A percentile compares a stretch with the other conserved stretches of the same genome.
Conservation (phyloP, 495 filamentous ascomycete genomes). For the Talaromyces wortmannii region DNA sequence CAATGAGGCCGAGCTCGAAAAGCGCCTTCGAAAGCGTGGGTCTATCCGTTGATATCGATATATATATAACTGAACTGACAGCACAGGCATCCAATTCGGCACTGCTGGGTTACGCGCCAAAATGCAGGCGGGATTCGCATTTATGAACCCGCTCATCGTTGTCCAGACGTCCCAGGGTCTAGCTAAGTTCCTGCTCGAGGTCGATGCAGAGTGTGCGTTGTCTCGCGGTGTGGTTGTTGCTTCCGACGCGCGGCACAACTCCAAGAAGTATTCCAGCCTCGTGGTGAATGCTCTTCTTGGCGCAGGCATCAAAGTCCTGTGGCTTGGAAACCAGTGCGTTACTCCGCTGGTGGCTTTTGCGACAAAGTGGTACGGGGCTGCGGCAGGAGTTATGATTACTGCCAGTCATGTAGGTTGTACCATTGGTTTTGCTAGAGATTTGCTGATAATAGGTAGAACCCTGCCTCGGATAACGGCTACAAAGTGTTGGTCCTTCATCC, state of each 20-base stretch:
- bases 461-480: slow-evolving; percentile 64
- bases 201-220: slow-evolving; percentile 26
- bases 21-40: slow-evolving; percentile 47
- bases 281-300: slow-evolving; percentile 59
- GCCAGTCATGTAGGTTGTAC: slow-evolving; percentile 49
- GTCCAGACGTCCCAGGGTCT: slow-evolving; percentile 70
- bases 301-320: slow-evolving; percentile 55
- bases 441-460: slow-evolving; percentile 41
- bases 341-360: slow-evolving; percentile 68
- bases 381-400: slow-evolving; percentile 67
- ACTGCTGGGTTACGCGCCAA: slow-evolving; percentile 63
- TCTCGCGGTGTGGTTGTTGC: slow-evolving; percentile 55
- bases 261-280: slow-evolving; percentile 55
- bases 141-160: slow-evolving; percentile 63
- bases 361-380: slow-evolving; percentile 47
- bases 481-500: slow-evolving; percentile 45
- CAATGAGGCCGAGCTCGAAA: slow-evolving; percentile 46
- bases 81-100: slow-evolving; percentile 56
- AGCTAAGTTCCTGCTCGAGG: slow-evolving; percentile 49
- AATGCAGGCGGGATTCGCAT: slow-evolving; percentile 66
- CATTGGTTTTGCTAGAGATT: not conserved
- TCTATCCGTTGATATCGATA: not conserved
- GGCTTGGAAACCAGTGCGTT: slow-evolving; percentile 47
- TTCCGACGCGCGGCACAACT: slow-evolving; percentile 63
- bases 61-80: not conserved